A percentile compares a stretch with the other conserved stretches of the same genome.
Conservation (phyloP, 192 early-diverging fungal species). For the Umbelopsis isabellina region DNA sequence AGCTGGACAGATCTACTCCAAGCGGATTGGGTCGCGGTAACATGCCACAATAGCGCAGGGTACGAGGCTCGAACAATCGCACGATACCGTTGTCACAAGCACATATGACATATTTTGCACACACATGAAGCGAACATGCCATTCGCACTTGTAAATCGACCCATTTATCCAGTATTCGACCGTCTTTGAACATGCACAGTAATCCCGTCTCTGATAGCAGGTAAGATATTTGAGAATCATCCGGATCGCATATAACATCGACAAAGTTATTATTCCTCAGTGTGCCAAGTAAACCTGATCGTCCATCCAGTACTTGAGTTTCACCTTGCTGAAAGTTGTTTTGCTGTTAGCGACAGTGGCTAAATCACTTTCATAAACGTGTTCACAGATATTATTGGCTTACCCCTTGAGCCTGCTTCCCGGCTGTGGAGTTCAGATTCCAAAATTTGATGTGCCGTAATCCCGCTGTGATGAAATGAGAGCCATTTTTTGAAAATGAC, state of each 20-base stretch:
- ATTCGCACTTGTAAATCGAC: slow-evolving; percentile 72
- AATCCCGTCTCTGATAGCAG: slow-evolving; percentile 71
- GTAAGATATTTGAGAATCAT: slow-evolving; percentile 53
- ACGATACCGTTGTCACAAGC: slow-evolving; percentile 78
- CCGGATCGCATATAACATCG: slow-evolving; percentile 60
- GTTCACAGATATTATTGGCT: not conserved
- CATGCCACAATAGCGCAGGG: slow-evolving; percentile 70
- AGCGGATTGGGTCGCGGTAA: slow-evolving; percentile 73
- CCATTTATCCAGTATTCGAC: slow-evolving; percentile 76
- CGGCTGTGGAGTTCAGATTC: slow-evolving; percentile 60
- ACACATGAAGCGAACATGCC: slow-evolving; percentile 65
- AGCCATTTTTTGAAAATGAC: slow-evolving; percentile 63
- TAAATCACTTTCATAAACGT: not conserved
- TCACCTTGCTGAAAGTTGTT: slow-evolving; percentile 30
- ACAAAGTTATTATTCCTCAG: slow-evolving; percentile 74
- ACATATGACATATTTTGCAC: slow-evolving; percentile 65
- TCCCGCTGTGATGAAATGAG: slow-evolving; percentile 79
- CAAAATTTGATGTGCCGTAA: slow-evolving; percentile 81
- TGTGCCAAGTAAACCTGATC: slow-evolving; percentile 66
- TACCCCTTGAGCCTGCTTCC: slow-evolving; percentile 24
- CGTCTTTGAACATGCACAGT: slow-evolving; percentile 67
- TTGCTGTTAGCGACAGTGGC: not conserved
- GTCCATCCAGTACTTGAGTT: slow-evolving; percentile 68
- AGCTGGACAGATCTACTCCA: slow-evolving; percentile 51
- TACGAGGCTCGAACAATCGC: slow-evolving; percentile 72